Evolutionary conservation across 2,329 filamentous ascomycete species (phyloP).

Genomic region (Cercospora janseana): DNA sequence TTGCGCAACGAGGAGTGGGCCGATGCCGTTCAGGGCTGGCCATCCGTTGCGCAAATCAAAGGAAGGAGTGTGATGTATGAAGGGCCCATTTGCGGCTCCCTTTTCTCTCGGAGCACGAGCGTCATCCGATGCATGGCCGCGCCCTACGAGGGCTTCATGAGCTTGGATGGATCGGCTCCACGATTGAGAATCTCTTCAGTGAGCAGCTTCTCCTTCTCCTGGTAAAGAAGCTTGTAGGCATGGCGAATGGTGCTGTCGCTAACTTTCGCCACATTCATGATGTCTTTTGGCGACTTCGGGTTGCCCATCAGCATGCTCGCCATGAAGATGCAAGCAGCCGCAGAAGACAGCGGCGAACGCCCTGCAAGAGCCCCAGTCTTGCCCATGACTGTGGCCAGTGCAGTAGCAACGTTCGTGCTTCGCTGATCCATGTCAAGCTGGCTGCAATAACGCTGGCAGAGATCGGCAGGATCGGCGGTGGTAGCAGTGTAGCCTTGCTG

Average conservation of each 20-base stretch:
- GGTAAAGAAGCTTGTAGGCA: conserved; percentile 85
- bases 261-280: conserved; percentile 79
- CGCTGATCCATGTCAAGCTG: conserved; percentile 72
- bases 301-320: conserved; percentile 82
- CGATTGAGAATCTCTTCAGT: conserved; percentile 71
- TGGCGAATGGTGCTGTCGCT: conserved; percentile 97
- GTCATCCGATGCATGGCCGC: too few species aligned
- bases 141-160: conserved; percentile 53
- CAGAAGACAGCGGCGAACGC: conserved; percentile 88
- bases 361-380: conserved; percentile 80
- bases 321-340: conserved; percentile 96
- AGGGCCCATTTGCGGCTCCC: too few species aligned
- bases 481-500: conserved; percentile 32
- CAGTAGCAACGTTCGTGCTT: conserved; percentile 75
- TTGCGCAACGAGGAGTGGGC: conserved; percentile 7
- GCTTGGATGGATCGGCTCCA: conserved; percentile 67
- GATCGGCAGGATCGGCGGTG: conserved; percentile 41
- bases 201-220: conserved; percentile 70
- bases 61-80: neutral
- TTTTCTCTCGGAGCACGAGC: too few species aligned
- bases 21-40: conserved; percentile 15
- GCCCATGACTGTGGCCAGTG: conserved; percentile 74
- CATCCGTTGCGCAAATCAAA: conserved; percentile 6
- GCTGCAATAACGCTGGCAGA: conserved; percentile 87
- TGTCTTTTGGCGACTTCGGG: conserved; percentile 77